Evolutionary conservation across 371 early-diverging fungal genomes (phyloP).

Genomic region (Mortierella sp.): DNA sequence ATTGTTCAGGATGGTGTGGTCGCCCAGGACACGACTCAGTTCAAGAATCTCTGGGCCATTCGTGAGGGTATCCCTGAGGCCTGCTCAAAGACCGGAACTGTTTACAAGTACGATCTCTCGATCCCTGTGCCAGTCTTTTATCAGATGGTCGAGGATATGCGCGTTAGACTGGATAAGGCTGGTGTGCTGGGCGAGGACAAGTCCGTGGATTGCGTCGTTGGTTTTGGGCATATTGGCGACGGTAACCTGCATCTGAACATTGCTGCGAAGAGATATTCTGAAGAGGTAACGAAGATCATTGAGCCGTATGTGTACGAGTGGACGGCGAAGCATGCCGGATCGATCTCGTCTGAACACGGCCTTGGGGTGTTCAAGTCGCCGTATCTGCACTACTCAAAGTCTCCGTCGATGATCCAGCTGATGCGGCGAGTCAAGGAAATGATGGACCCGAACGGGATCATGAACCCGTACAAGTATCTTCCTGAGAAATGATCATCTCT

Average conservation of each 20-base stretch:
- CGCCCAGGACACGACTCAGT: slow-evolving; percentile 87
- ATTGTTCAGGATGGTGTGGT: slow-evolving; percentile 89
- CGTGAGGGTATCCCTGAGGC: slow-evolving; percentile 96
- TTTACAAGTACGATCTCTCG: slow-evolving; percentile 93
- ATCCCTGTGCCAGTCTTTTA: slow-evolving; percentile 90
- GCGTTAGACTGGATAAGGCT: slow-evolving; percentile 68
- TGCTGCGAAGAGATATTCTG: slow-evolving; percentile 74
- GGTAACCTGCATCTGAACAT: slow-evolving; percentile 96
- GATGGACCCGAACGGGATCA: slow-evolving; percentile 86
- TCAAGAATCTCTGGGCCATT: slow-evolving; percentile 82
- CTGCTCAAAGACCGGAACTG: slow-evolving; percentile 82
- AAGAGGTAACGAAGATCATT: slow-evolving; percentile 71
- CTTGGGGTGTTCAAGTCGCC: slow-evolving; percentile 83
- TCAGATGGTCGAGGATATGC: slow-evolving; percentile 84
- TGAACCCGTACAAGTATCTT: slow-evolving; percentile 84
- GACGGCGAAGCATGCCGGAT: slow-evolving; percentile 79
- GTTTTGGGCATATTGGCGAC: slow-evolving; percentile 94
- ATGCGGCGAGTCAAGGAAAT: slow-evolving; percentile 78
- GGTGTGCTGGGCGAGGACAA: slow-evolving; percentile 70
- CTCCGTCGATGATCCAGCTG: slow-evolving; percentile 66
- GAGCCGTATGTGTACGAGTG: slow-evolving; percentile 96
- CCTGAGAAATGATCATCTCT: slow-evolving; percentile 39
- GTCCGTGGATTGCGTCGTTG: slow-evolving; percentile 80
- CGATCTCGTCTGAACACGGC: slow-evolving; percentile 86
- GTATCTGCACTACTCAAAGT: slow-evolving; percentile 74